Evolutionary conservation across 2,329 filamentous ascomycete species (phyloP).

Genomic region (Akanthomyces lecanii): DNA sequence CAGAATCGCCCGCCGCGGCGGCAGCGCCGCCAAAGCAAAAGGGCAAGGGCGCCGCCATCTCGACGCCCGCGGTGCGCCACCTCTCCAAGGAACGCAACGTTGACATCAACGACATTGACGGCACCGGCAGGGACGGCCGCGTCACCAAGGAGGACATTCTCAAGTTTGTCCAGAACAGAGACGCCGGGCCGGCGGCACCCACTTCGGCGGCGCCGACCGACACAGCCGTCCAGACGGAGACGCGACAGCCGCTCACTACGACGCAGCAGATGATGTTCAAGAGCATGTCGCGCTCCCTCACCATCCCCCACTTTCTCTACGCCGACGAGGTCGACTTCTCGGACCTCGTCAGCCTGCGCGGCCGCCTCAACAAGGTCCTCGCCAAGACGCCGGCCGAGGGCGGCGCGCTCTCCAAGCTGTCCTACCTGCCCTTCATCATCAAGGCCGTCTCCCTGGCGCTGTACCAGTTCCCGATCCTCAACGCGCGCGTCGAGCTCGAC

Average conservation of each 20-base stretch:
- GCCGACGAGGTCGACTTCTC: conserved; percentile 85
- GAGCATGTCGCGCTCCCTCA: conserved; percentile 86
- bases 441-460: conserved; percentile 90
- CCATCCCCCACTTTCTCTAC: conserved; percentile 93
- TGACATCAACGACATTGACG: conserved; percentile 71
- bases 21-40: conserved; percentile 31
- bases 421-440: conserved; percentile 90
- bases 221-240: conserved; percentile 59
- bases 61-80: conserved; percentile 89
- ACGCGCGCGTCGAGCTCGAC: conserved; percentile 71
- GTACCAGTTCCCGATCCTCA: conserved; percentile 77
- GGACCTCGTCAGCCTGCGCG: conserved; percentile 66
- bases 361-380: conserved; percentile 66
- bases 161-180: conserved; percentile 57
- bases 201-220: conserved; percentile 28
- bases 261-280: conserved; percentile 96
- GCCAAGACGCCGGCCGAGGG: conserved; percentile 44
- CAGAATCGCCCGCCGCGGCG: neutral
- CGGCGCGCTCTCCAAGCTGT: conserved; percentile 60
- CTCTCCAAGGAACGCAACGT: conserved; percentile 75
- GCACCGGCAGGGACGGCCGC: conserved; percentile 85
- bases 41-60: conserved; percentile 68
- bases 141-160: conserved; percentile 91
- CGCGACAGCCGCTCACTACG: conserved; percentile 63
- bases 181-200: conserved; percentile 30